Base-by-base conservation (phyloP, 345 rosid genomes). In the Rhizophora apiculata region DNA sequence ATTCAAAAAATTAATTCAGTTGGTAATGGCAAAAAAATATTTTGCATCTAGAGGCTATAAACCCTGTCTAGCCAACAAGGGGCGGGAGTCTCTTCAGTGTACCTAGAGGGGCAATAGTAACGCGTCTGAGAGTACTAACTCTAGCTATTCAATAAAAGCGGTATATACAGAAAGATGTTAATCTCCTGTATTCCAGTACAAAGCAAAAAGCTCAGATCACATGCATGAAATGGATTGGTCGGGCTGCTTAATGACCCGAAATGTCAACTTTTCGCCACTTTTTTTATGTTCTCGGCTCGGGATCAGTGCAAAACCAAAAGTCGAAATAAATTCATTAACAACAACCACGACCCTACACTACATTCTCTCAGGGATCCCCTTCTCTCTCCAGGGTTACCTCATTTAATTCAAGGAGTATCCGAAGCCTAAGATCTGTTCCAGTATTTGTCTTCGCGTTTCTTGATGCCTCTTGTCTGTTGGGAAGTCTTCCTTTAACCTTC, bases 401-500 rank as follows among this genome's bases (percentile, higher is more conserved):
- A 36, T 24, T 7, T 11, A 27, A 36, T 27, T 48, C 27, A 7
- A 52, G 52, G 16, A 52, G 67, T 30, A 62, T 62, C 73, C 73
- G 62, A 62, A 70, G 67, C 62, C 26, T 6, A 70, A 22, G 22
- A 30, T 37, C 18, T 18, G 21, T 22, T 21, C 4, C 51, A 21
- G 29, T 39, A 43, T 46, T 21, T 63, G 55, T 21, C 48, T 43
- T 37, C 19, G 68, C 34, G 68, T 27, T 65, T 55, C 39, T 54
- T 71, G 56, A 63, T 32, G 29, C 61, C 36, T 62, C 46, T 56
- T 56, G 60, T 51, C 64, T 63, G 46, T 63, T 19, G 9, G 29
- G 24, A 56, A 56, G 60, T 71, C 37, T 63, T 68, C 29, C 55
- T 63, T 55, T 71, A 58, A 69, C 66, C 10, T 66, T 53, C 29